Conservation (phyloP, 257 asterid species). For the Catharanthus roseus region DNA sequence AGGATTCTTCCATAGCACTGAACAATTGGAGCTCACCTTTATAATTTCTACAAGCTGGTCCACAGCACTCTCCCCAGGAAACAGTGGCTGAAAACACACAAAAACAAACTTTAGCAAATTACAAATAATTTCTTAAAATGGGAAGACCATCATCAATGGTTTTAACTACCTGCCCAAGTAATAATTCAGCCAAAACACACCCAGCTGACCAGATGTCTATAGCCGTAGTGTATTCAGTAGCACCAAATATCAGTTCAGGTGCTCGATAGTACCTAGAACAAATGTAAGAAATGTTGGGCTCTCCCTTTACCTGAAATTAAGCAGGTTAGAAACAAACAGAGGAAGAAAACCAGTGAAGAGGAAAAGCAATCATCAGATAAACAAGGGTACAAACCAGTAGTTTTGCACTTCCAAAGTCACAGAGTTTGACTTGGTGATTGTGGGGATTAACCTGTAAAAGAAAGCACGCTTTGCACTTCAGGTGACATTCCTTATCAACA, state of each 20-base stretch:
- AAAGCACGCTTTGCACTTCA: not conserved
- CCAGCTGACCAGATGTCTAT: conserved; percentile 90
- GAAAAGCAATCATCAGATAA: conserved; percentile 11
- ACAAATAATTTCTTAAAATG: conserved; percentile 2
- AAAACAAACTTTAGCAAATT: conserved; percentile 1
- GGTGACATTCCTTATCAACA: not conserved
- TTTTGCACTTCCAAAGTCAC: conserved; percentile 92
- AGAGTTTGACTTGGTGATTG: conserved; percentile 74
- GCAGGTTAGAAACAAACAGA: conserved; percentile 13
- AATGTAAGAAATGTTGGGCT: conserved; percentile 82
- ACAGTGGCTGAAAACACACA: conserved; percentile 27
- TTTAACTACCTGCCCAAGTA: conserved; percentile 64
- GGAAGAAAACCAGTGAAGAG: conserved; percentile 8
- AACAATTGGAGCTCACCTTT: conserved; percentile 19
- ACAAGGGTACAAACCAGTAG: conserved; percentile 51
- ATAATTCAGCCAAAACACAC: conserved; percentile 76
- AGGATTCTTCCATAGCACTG: not conserved
- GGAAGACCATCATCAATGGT: not conserved
- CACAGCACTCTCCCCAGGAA: conserved; percentile 39
- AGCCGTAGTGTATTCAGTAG: conserved; percentile 72
- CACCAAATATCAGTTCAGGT: conserved; percentile 86
- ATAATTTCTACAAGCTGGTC: conserved; percentile 39
- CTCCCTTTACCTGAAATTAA: conserved; percentile 70
- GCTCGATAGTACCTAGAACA: conserved; percentile 86
- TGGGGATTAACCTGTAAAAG: conserved; percentile 70